These are phyloP conservation scores for Poronia punctata DNA, from an alignment of 495 filamentous ascomycete genomes.

Conservation along the genomic window DNA sequence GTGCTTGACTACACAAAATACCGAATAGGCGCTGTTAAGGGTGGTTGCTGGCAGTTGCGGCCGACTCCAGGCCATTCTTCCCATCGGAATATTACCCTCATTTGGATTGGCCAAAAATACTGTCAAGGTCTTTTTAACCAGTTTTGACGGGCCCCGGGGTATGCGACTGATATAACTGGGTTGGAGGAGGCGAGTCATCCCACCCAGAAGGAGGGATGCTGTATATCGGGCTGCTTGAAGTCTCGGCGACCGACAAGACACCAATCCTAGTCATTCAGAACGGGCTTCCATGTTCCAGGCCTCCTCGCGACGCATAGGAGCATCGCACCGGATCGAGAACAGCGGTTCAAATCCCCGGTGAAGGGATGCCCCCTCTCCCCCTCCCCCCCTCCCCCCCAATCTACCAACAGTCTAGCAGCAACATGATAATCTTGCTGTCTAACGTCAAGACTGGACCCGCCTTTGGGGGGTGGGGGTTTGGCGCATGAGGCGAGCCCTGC, in stretches of 20 bases:
- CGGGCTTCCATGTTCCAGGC: background rate
- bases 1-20: too few relatives aligned
- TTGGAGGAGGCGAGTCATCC: background rate
- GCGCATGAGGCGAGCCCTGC: too few relatives aligned
- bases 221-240: slow-evolving; percentile 4
- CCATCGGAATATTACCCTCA: slow-evolving; percentile 2
- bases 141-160: background rate
- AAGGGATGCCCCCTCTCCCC: too few relatives aligned
- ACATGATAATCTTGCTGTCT: too few relatives aligned
- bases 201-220: slow-evolving; percentile 3
- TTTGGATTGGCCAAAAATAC: slow-evolving; percentile 1
- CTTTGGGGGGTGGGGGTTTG: too few relatives aligned
- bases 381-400: too few relatives aligned
- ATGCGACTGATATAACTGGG: background rate
- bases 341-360: too few relatives aligned
- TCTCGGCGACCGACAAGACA: slow-evolving; percentile 6
- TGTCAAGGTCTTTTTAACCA: background rate
- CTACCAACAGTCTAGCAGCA: too few relatives aligned
- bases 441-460: too few relatives aligned
- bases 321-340: too few relatives aligned
- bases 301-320: too few relatives aligned
- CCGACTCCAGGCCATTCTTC: background rate
- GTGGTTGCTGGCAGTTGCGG: background rate
- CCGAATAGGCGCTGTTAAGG: too few relatives aligned
- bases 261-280: background rate